A percentile compares a stretch with the other conserved stretches of the same genome.
phyloP scores from a whole-genome alignment of 768 basidiomycete species.

The Lepiota brunneoincarnata region DNA sequence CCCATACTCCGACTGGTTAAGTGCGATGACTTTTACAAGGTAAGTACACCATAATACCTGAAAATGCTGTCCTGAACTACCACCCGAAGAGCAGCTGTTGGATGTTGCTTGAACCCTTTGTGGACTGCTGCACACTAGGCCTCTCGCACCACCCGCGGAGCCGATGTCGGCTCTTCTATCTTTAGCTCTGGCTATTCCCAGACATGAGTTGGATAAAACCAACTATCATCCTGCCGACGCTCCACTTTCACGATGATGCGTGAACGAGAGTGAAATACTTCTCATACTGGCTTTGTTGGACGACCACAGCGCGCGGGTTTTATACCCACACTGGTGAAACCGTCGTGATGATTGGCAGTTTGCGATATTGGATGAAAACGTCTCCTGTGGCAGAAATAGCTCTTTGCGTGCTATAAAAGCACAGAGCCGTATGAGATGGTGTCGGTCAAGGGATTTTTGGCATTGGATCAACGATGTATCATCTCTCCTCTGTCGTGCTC shows the following conservation, averaged over 20 bases:
- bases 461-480: not conserved
- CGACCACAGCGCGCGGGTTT: not conserved
- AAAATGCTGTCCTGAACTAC: too few species aligned
- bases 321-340: constrained; percentile 10
- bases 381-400: constrained; percentile 2
- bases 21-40: not conserved
- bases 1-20: not conserved
- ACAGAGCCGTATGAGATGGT: not conserved
- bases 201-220: too few species aligned
- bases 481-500: not conserved
- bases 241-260: constrained; percentile 7
- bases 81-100: too few species aligned
- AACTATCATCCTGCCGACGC: not conserved
- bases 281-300: not conserved
- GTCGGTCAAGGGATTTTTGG: not conserved
- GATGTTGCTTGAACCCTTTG: too few species aligned
- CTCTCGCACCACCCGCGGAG: too few species aligned
- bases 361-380: not conserved
- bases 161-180: not conserved
- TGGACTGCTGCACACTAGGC: too few species aligned
- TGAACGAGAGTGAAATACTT: not conserved
- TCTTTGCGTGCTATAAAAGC: constrained; percentile 3
- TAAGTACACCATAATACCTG: too few species aligned
- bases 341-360: constrained; percentile 3
- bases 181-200: not conserved